Evolutionary conservation across 805 yeast genomes (phyloP), one percentile per base, ranked within the genome.

Genomic region (Komagataella ulmi): DNA sequence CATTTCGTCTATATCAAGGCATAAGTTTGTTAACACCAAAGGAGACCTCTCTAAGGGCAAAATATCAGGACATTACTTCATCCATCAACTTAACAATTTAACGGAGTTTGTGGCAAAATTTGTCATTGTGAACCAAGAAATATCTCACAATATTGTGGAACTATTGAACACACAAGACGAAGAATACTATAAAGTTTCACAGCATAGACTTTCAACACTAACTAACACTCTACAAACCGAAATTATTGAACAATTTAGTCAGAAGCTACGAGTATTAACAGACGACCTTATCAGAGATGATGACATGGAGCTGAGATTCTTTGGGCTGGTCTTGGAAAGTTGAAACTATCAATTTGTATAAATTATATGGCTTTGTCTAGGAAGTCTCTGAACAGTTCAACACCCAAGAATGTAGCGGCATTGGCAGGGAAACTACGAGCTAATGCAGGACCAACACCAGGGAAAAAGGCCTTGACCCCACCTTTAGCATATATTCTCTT

Each of bases 401-500:
- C 98, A 48, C 98, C 99, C 43, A 88, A 77, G 71, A 91, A 91
- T 2, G 98, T 90, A 7, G 99, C 98, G n/a, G 99, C 99, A 67
- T 93, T 91, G 19, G 98, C 98, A 3, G 98, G 98, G 84, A 93
- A 91, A 45, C 95, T 83, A 67, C 99, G 79, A 23, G 88, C 79
- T 61, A 91, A 71, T 2, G 98, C 98, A 5, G 99, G 97, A 0
- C 97, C 97, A 21, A 91, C 75, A 53, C 99, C 99, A 2, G 98
- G 98, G 87, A 90, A 91, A 70, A 91, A 91, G 0, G 95, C 96
- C 64, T 81, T 85, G 57, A 88, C 57, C 23, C 97, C 97, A 19
- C 90, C 91, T 55, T 78, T 78, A 6, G 70, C 65, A 64, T 89
- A 88, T 49, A 91, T 83, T 51, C 76, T 71, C 53, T 71, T 70